These are phyloP conservation scores for Trebouxia sp. DNA, from an alignment of 139 green algal species.

Conservation along the genomic window DNA sequence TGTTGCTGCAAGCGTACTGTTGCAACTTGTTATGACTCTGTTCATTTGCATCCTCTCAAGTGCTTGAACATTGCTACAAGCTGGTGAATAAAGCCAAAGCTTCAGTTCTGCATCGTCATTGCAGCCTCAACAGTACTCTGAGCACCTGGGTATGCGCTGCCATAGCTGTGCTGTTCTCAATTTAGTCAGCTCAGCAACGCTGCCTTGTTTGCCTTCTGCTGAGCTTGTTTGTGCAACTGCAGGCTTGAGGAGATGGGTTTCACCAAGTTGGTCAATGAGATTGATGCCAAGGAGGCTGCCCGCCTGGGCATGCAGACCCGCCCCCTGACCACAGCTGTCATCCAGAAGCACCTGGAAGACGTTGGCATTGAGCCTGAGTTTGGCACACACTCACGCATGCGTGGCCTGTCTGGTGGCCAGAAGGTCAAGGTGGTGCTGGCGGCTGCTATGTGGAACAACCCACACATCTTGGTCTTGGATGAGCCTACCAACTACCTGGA, in stretches of 20 bases:
- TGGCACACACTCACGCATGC: conserved; percentile 85
- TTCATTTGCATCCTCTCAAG: background rate
- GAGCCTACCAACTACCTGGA: conserved; percentile 98
- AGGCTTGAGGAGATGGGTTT: conserved; percentile 87
- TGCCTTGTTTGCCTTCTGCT: background rate
- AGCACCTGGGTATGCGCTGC: too few relatives aligned
- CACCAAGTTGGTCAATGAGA: conserved; percentile 85
- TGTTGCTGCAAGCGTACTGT: too few relatives aligned
- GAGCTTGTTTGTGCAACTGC: background rate
- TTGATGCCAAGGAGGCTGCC: conserved; percentile 91
- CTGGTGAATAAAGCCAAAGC: too few relatives aligned
- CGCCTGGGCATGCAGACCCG: conserved; percentile 75
- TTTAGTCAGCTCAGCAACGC: too few relatives aligned
- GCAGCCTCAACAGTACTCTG: too few relatives aligned
- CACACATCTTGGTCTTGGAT: conserved; percentile 95
- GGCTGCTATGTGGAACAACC: conserved; percentile 84
- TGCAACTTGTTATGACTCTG: too few relatives aligned
- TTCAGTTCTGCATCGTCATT: too few relatives aligned
- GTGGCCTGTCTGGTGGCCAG: conserved; percentile 85
- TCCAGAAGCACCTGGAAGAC: conserved; percentile 88
- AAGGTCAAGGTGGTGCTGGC: conserved; percentile 90
- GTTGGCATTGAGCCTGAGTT: conserved; percentile 93
- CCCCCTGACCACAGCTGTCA: conserved; percentile 82
- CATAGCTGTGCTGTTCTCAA: too few relatives aligned
- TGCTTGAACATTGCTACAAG: background rate